These are phyloP conservation scores for Backusella tarrabulga DNA, from an alignment of 192 early-diverging fungal genomes.

Conservation along the genomic window DNA sequence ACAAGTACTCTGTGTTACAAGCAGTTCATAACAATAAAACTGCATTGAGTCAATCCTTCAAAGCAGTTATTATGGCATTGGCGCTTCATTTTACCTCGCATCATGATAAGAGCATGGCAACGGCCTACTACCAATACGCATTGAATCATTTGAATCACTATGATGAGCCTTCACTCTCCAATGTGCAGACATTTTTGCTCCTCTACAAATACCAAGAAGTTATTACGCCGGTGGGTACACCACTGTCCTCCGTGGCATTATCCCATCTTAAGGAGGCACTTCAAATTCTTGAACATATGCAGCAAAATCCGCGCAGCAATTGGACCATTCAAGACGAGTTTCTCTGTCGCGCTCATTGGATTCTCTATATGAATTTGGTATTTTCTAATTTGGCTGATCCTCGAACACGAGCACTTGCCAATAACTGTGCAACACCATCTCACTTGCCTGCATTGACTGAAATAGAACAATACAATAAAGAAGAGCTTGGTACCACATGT, in stretches of 20 bases:
- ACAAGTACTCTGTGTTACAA: constrained; percentile 2
- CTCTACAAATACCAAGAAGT: constrained; percentile 21
- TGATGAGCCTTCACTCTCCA: neutral
- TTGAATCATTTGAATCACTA: neutral
- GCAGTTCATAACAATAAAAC: neutral
- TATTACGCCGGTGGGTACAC: constrained; percentile 3
- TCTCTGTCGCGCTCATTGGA: constrained; percentile 9
- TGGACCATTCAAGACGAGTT: neutral
- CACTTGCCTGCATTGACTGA: neutral
- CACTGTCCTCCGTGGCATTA: neutral
- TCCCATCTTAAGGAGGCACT: neutral
- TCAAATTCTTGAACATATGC: constrained; percentile 3
- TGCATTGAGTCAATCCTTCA: neutral
- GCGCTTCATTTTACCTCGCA: neutral
- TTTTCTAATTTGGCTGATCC: constrained; percentile 7
- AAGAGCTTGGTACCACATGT: neutral
- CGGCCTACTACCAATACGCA: neutral
- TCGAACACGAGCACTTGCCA: neutral
- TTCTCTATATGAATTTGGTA: constrained; percentile 7
- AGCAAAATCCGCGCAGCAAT: neutral
- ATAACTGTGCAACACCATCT: neutral
- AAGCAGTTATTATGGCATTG: neutral
- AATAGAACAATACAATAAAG: constrained; percentile 5
- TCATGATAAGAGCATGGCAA: neutral
- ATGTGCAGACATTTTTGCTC: constrained; percentile 6